Evolutionary conservation across 2,329 filamentous ascomycete genomes (phyloP).

Genomic region (Alternaria atra): DNA sequence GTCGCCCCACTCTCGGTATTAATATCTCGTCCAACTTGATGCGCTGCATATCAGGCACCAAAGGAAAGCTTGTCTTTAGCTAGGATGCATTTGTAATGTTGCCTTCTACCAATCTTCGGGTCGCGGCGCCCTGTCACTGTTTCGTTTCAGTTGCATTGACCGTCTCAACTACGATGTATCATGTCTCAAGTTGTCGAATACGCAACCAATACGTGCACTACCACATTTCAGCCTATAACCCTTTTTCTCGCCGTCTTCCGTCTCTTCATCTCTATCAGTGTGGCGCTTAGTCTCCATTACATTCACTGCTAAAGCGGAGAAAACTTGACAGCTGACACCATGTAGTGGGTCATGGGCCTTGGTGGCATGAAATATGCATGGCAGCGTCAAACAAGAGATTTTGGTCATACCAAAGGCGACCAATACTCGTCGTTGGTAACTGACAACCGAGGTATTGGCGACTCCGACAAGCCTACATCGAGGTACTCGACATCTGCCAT

Average conservation of each 20-base stretch:
- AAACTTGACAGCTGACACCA: conserved; percentile 19
- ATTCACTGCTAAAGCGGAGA: neutral
- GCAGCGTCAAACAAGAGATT: conserved; percentile 85
- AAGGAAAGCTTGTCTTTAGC: neutral
- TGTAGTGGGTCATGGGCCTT: conserved; percentile 81
- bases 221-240: conserved; percentile 10
- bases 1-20: conserved; percentile 49
- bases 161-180: conserved; percentile 41
- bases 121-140: conserved; percentile 30
- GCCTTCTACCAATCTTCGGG: conserved; percentile 14
- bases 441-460: conserved; percentile 87
- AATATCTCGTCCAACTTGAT: conserved; percentile 22
- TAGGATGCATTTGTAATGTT: conserved; percentile 34
- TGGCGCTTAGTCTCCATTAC: neutral
- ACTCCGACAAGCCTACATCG: conserved; percentile 76
- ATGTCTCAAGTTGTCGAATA: conserved; percentile 39
- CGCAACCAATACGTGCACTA: conserved; percentile 11
- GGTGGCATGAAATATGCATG: conserved; percentile 74
- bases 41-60: conserved; percentile 24
- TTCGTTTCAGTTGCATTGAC: conserved; percentile 50
- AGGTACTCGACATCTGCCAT: conserved; percentile 86
- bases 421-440: conserved; percentile 78
- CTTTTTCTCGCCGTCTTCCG: conserved; percentile 6
- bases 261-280: neutral
- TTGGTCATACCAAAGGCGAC: conserved; percentile 74